Base-by-base conservation (phyloP, 2,329 filamentous ascomycete species). In the Penicillium palitans region DNA sequence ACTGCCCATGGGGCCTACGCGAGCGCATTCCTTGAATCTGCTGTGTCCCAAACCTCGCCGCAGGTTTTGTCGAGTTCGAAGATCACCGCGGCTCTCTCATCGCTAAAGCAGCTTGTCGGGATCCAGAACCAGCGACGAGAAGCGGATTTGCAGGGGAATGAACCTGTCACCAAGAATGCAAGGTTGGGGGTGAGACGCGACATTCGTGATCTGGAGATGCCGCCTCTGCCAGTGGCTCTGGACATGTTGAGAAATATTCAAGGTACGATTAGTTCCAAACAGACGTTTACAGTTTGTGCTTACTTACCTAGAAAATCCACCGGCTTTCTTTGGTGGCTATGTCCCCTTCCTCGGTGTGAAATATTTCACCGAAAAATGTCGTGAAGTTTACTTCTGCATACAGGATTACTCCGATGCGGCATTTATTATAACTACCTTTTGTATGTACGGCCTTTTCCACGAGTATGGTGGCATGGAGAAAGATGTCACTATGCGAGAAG, bases 1-100 rank as follows among this genome's bases (percentile, higher is more conserved):
- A 74, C 73, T 33, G 74, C 77, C 8, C 80, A 83, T 59, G 82
- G 80, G 0, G 76, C 75, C 4, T 78, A 80, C 66, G 80, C 76
- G 6, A 80, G 68, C 62, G 72, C 65, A 63, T 78, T 73, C 59
- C 78, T 72, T 58, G 81, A 68, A 70, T 78, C 65, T 55, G 76
- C 68, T 51, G 76, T 70, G 65, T 72, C 74, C 41, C 66, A 68
- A 33, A 72, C 70, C 39, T 71, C 72, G 5, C 66, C 71, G 13
- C 70, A 73, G 49, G 65, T 68, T 17, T 27, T 71, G 39, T 72
- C 72, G 13, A 75, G 69, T 10, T 74, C 74, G 4, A 75, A 75
- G 42, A 76, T 78, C 55, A 69, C 64, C 17, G 72, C 72, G 17
- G 76, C 76, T 15, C 66, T 78, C 6, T 70, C 74, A 1, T 71